Evolutionary conservation across 441 rosid species (phyloP).

Genomic region (Gossypium schwendimanii): DNA sequence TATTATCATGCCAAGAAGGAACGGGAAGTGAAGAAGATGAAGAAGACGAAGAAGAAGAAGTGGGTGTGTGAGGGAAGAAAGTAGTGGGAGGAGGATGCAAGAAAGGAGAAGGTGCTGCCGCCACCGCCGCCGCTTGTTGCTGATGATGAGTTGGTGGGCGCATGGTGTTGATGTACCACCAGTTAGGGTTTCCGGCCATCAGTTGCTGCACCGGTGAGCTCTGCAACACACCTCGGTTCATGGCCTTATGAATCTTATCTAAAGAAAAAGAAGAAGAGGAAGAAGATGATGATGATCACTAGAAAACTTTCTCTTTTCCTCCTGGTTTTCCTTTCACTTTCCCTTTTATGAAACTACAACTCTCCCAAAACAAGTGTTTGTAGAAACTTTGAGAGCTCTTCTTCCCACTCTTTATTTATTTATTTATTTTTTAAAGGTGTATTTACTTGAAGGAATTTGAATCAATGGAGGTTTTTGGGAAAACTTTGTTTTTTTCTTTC

Average conservation of each 20-base stretch:
- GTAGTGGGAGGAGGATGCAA: constrained; percentile 31
- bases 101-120: constrained; percentile 26
- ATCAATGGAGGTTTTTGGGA: constrained; percentile 45
- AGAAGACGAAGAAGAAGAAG: constrained; percentile 39
- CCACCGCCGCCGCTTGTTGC: constrained; percentile 26
- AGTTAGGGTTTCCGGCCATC: constrained; percentile 76
- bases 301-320: neutral
- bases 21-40: constrained; percentile 38
- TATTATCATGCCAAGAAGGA: constrained; percentile 45
- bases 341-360: neutral
- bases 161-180: constrained; percentile 64
- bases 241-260: constrained; percentile 16
- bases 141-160: constrained; percentile 49
- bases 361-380: constrained; percentile 35
- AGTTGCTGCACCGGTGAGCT: constrained; percentile 78
- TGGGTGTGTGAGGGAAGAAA: constrained; percentile 36
- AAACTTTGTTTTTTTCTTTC: constrained; percentile 32
- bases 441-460: constrained; percentile 36
- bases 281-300: neutral
- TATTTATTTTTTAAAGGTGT: neutral
- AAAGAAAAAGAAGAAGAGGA: neutral
- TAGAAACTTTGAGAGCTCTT: constrained; percentile 43
- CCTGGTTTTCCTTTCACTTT: constrained; percentile 14
- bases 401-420: constrained; percentile 11
- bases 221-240: constrained; percentile 79